phyloP scores from a whole-genome alignment of 225 moss, liverwort and hornwort species.

The Bryoerythrophyllum caledonicum region DNA sequence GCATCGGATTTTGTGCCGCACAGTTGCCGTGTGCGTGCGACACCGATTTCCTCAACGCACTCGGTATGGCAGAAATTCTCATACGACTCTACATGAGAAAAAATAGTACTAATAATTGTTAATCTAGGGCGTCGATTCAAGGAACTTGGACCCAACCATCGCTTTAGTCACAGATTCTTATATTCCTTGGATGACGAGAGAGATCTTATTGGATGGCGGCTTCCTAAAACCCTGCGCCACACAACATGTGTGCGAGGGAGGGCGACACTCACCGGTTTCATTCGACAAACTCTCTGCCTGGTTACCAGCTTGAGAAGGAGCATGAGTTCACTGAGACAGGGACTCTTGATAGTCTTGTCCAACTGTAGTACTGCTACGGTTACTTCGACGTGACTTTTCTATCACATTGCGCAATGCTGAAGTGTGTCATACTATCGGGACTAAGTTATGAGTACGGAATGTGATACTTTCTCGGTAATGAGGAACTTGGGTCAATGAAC shows the following conservation, averaged over 20 bases:
- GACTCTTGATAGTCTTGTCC: too few species aligned
- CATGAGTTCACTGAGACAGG: too few species aligned
- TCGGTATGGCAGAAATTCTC: too few species aligned
- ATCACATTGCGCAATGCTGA: too few species aligned
- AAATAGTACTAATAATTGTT: too few species aligned
- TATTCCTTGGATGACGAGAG: neutral
- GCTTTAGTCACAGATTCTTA: too few species aligned
- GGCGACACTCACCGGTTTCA: conserved; percentile 1
- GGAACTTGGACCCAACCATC: too few species aligned
- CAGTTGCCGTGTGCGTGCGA: neutral
- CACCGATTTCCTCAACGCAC: too few species aligned
- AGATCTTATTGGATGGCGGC: neutral
- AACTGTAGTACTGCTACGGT: too few species aligned
- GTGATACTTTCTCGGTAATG: neutral
- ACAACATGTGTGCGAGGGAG: neutral
- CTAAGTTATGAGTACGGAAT: neutral
- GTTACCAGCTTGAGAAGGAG: neutral
- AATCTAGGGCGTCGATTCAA: too few species aligned
- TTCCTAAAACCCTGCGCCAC: neutral
- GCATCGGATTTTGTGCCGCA: neutral
- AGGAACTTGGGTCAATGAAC: neutral
- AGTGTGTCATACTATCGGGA: neutral
- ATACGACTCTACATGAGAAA: too few species aligned
- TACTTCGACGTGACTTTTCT: neutral
- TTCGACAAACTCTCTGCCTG: neutral